Conservation (phyloP, 139 green algal species). For the Closterium sp. region DNA sequence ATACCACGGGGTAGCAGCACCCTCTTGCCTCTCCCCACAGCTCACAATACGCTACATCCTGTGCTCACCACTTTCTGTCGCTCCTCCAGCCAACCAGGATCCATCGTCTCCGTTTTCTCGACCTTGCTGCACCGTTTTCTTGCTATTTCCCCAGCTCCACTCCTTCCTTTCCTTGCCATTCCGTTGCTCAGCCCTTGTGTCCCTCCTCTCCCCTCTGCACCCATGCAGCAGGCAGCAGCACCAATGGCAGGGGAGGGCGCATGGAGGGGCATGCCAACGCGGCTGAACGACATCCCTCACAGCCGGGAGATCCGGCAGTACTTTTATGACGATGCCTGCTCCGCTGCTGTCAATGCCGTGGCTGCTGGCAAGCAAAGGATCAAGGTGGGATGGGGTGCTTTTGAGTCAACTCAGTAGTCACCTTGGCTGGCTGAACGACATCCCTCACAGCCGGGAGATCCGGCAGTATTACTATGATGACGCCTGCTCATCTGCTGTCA, state of each 20-base stretch:
- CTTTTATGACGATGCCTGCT: conserved; percentile 55
- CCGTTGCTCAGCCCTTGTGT: too few species aligned
- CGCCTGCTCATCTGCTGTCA: conserved; percentile 15
- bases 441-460: conserved; percentile 42
- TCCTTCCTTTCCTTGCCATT: background rate
- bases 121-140: background rate
- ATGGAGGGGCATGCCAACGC: conserved; percentile 41
- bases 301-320: conserved; percentile 48
- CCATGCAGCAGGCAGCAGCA: background rate
- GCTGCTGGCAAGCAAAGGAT: conserved; percentile 12
- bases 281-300: conserved; percentile 54
- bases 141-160: background rate
- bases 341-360: conserved; percentile 37
- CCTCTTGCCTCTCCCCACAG: too few species aligned
- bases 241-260: background rate
- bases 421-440: conserved; percentile 55
- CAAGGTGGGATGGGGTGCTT: conserved; percentile 3
- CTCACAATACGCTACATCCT: too few species aligned
- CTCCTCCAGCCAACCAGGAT: background rate
- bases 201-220: background rate
- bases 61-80: background rate
- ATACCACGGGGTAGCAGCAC: too few species aligned
- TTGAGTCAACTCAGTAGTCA: too few species aligned
- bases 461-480: conserved; percentile 56
- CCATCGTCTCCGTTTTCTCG: background rate